phyloP scores from a whole-genome alignment of 2,329 filamentous ascomycete genomes.

The Sarocladiaceae sp. region DNA sequence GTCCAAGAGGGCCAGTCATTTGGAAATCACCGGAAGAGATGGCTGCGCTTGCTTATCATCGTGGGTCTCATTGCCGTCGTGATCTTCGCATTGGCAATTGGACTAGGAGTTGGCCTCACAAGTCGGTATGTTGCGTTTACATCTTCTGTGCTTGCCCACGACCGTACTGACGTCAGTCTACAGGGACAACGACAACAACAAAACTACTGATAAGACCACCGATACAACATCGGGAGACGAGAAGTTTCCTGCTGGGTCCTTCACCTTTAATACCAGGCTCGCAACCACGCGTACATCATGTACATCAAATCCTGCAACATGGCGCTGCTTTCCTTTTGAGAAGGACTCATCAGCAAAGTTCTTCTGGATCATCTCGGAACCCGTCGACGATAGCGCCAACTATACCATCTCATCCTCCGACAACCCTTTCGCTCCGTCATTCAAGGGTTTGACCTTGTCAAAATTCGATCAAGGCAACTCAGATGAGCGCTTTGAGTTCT shows the following conservation, averaged over 20 bases:
- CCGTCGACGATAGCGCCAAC: conserved; percentile 23
- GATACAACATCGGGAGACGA: background rate
- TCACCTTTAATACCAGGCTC: conserved; percentile 56
- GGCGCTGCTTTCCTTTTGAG: conserved; percentile 57
- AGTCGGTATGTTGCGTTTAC: conserved; percentile 10
- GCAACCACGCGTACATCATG: conserved; percentile 49
- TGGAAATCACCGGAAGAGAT: conserved; percentile 11
- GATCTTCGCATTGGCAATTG: conserved; percentile 11
- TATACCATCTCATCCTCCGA: conserved; percentile 50
- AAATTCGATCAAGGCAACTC: conserved; percentile 41
- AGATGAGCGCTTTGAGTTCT: conserved; percentile 56
- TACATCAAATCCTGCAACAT: conserved; percentile 53
- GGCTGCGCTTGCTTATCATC: conserved; percentile 12
- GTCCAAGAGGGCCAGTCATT: conserved; percentile 14
- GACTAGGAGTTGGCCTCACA: conserved; percentile 12
- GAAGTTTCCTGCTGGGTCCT: conserved; percentile 60
- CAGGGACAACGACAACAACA: conserved; percentile 8
- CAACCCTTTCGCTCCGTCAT: conserved; percentile 53
- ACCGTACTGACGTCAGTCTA: background rate
- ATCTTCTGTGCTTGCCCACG: background rate
- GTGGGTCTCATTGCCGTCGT: conserved; percentile 12
- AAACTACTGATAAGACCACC: background rate
- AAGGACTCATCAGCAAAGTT: conserved; percentile 45
- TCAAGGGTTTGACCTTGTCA: conserved; percentile 46
- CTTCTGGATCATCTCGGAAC: conserved; percentile 54